Base-by-base conservation (phyloP, 306 rosid species). In the Luffa aegyptiaca region DNA sequence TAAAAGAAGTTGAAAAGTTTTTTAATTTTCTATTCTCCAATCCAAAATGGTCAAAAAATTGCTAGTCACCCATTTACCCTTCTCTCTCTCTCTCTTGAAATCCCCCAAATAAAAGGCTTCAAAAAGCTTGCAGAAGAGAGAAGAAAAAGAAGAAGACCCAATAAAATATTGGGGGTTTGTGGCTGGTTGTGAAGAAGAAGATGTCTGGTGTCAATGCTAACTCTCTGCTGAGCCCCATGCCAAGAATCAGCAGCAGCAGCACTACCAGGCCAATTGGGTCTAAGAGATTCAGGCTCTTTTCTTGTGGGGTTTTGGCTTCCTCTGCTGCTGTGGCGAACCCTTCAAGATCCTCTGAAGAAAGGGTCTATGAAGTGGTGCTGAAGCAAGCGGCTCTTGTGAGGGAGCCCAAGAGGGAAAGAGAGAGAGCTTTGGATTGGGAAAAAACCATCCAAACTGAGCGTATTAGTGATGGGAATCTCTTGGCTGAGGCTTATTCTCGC, bases 311-410 rank as follows among this genome's bases (percentile, higher is more conserved):
- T 46, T 56, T 81, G 17, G 94, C 90, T 7, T 80, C 85, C 45
- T 85, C 98, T 18, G 85, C 87, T 49, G 91, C 88, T 8, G 83
- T 88, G 5, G 92, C 89, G 0, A 56, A 85, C 77, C 91, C 97
- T 36, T 68, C 91, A 33, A 88, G 97, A 55, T 84, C 98, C 6
- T 91, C 97, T 9, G 98, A 88, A 62, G 93, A 94, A 84, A 94
- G 81, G 83, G 98, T 94, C 37, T 94, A 94, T 82, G 96, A 92
- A 56, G 97, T 92, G 17, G 98, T 94, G 79, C 79, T 92, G 79
- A 94, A 86, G 83, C 98, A 92, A 81, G 98, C 98, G 66, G 96
- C 97, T 62, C 77, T 92, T 18, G 90, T 91, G 0, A 91, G 79
- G 66, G 92, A 90, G 45, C 85, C 81, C 56, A 81, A 62, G 5